Evolutionary conservation across 805 yeast genomes (phyloP).

Genomic region (Kodamaea restingae): DNA sequence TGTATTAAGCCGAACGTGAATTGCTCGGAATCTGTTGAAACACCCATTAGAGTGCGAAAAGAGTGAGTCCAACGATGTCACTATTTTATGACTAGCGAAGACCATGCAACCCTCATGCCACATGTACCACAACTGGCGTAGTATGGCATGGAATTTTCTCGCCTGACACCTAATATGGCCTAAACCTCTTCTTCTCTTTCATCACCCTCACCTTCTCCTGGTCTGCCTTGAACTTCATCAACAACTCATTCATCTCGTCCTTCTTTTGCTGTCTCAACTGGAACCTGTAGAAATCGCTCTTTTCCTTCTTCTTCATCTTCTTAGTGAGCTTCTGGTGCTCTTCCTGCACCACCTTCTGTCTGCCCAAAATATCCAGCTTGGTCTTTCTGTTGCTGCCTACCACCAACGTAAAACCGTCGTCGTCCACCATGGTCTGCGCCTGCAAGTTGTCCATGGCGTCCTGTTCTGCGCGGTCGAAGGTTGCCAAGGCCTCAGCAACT

Average conservation of each 20-base stretch:
- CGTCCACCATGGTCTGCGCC: slow-evolving; percentile 68
- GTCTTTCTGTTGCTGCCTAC: slow-evolving; percentile 85
- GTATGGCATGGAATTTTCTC: too few species aligned
- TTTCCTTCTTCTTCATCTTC: slow-evolving; percentile 68
- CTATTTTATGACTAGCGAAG: too few species aligned
- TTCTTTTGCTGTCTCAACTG: slow-evolving; percentile 93
- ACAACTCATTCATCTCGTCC: slow-evolving; percentile 82
- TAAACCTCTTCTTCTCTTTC: slow-evolving; percentile 78
- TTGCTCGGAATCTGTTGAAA: too few species aligned
- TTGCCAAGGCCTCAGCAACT: slow-evolving; percentile 58
- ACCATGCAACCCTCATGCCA: too few species aligned
- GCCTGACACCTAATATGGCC: too few species aligned
- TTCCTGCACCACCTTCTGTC: slow-evolving; percentile 36
- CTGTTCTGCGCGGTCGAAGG: slow-evolving; percentile 69
- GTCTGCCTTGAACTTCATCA: slow-evolving; percentile 82
- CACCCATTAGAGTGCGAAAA: too few species aligned
- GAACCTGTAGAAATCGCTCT: slow-evolving; percentile 90
- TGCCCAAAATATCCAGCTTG: slow-evolving; percentile 63
- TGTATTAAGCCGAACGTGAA: too few species aligned
- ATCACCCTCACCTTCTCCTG: slow-evolving; percentile 78
- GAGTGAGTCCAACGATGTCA: too few species aligned
- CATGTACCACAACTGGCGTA: too few species aligned
- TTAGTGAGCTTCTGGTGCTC: slow-evolving; percentile 36
- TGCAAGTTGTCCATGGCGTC: slow-evolving; percentile 53
- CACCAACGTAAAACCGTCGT: slow-evolving; percentile 90